Base-by-base conservation (phyloP, 371 early-diverging fungal species). In the Parasitella parasitica region DNA sequence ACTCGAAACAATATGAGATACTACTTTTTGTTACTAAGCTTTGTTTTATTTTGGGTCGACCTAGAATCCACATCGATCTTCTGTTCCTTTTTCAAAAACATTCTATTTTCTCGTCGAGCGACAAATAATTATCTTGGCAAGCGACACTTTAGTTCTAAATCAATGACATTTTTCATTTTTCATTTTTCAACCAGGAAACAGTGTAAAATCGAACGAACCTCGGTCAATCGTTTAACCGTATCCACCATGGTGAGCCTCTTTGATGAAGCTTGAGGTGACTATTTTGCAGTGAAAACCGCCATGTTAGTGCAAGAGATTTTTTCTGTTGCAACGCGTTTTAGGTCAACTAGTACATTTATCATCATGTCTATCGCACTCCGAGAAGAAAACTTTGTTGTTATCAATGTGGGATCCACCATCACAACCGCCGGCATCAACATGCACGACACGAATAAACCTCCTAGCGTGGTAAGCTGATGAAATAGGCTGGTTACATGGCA, bases 321-420 rank as follows among this genome's bases (percentile, higher is more conserved):
- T 61, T 36, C 37, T n/a, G 15, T 49, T 34, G 46, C 13, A 37
- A 62, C 61, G 60, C 53, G 53, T 57, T 38, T 30, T 24, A 46
- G 46, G 46, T 46, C 13, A 46, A 46, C 46, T 24, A 46, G 24
- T 24, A 46, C 46, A 46, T 24, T 46, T 24, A n/a, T 35, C 30
- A 63, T 57, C 60, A 77, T 80, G 79, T 59, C 82, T 51, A 60
- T 82, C 30, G 77, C 83, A 28, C 73, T 87, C 51, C 73, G 78
- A 57, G 90, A 89, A 70, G 90, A 89, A 52, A 89, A 83, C 69
- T 89, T 86, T 75, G 82, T 91, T 22, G 89, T 92, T 27, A 86
- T 92, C 51, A 89, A 91, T 78, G 82, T 88, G 13, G 93, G 91
- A 39, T 82, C 87, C 48, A 71, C 76, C 59, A 74, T 66, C 13